These are phyloP conservation scores for Crithidia acanthocephali DNA, from an alignment of 208 protist genomes.

Conservation along the genomic window DNA sequence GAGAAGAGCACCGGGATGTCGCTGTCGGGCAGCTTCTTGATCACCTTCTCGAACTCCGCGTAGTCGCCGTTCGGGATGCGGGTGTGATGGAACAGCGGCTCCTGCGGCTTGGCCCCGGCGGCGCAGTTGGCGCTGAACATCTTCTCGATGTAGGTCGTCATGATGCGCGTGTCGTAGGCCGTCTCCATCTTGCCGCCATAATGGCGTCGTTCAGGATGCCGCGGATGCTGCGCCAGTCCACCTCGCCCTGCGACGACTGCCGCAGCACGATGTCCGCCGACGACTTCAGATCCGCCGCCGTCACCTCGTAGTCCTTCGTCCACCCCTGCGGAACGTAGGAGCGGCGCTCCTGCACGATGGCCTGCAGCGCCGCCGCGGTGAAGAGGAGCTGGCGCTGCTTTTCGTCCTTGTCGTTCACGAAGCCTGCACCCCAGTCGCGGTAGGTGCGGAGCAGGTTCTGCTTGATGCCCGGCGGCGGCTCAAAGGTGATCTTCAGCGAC, in stretches of 20 bases:
- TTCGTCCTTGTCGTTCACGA: slow-evolving; percentile 60
- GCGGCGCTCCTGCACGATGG: slow-evolving; percentile 96
- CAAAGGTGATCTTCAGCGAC: slow-evolving; percentile 96
- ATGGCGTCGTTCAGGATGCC: slow-evolving; percentile 96
- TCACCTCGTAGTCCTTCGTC: slow-evolving; percentile 98
- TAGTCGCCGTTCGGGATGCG: slow-evolving; percentile 70
- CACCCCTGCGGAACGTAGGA: slow-evolving; percentile 98
- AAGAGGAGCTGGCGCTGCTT: slow-evolving; percentile 93
- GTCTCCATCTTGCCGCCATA: slow-evolving; percentile 98
- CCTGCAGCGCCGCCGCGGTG: slow-evolving; percentile 95
- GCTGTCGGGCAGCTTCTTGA: slow-evolving; percentile 89
- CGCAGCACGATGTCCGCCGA: slow-evolving; percentile 91
- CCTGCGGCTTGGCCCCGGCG: slow-evolving; percentile 56
- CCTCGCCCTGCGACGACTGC: slow-evolving; percentile 46
- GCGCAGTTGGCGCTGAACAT: slow-evolving; percentile 88
- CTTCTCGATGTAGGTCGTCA: slow-evolving; percentile 91
- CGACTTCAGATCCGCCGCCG: slow-evolving; percentile 93
- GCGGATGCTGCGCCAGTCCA: slow-evolving; percentile 93
- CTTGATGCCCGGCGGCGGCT: slow-evolving; percentile 96
- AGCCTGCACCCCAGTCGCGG: slow-evolving; percentile 75
- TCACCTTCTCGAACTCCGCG: slow-evolving; percentile 76
- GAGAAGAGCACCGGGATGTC: slow-evolving; percentile 94
- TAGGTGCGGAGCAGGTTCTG: slow-evolving; percentile 96
- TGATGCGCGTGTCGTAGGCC: slow-evolving; percentile 92
- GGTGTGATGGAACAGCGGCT: slow-evolving; percentile 63